phyloP scores from a whole-genome alignment of 1,284 basidiomycete genomes.

The Peniophora sp. region DNA sequence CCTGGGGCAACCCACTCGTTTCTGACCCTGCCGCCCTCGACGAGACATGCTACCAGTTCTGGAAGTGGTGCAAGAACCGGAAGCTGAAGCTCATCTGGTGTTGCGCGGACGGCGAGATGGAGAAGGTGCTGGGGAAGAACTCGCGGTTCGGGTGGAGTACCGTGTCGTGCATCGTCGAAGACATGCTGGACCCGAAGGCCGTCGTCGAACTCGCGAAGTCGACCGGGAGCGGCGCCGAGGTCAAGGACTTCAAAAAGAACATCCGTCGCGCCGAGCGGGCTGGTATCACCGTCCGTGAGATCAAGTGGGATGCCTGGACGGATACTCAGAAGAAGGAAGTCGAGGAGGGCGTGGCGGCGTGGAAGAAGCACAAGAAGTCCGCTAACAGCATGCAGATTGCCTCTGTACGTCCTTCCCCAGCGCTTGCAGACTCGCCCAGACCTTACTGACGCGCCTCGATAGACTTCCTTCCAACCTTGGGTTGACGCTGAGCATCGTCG shows the following conservation, averaged over 20 bases:
- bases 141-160: conserved; percentile 23
- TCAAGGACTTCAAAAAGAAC: conserved; percentile 41
- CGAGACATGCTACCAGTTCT: conserved; percentile 19
- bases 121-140: conserved; percentile 25
- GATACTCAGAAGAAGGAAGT: conserved; percentile 25
- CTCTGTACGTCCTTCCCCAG: conserved; percentile 19
- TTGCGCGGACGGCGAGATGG: conserved; percentile 31
- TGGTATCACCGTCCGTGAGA: conserved; percentile 25
- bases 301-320: conserved; percentile 23
- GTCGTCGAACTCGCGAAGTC: conserved; percentile 29
- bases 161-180: conserved; percentile 36
- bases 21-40: conserved; percentile 27
- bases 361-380: conserved; percentile 23
- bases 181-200: conserved; percentile 31
- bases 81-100: conserved; percentile 29
- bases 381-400: conserved; percentile 28
- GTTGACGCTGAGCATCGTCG: neutral
- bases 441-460: neutral
- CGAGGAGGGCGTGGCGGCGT: conserved; percentile 30
- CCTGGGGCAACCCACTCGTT: conserved; percentile 39
- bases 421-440: too few relatives aligned
- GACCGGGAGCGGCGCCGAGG: conserved; percentile 20
- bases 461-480: conserved; percentile 12
- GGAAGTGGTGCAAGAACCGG: conserved; percentile 25
- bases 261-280: conserved; percentile 30